A percentile compares a stretch with the other conserved stretches of the same genome.
Conservation (phyloP, 106 monocot species). For the Apostasia ramifera region DNA sequence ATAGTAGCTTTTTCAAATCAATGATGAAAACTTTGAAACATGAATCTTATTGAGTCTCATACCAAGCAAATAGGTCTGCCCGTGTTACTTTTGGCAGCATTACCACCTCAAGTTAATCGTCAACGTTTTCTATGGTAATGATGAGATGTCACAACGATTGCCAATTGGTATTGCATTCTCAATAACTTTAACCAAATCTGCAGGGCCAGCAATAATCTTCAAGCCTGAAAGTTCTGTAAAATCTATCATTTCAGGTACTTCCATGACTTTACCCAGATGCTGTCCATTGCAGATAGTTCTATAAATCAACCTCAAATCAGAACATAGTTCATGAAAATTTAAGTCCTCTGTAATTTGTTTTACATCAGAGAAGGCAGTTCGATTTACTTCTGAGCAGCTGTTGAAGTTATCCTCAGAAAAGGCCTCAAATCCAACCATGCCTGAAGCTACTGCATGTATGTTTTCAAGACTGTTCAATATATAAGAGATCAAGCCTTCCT, state of each 20-base stretch:
- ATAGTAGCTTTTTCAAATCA: no score
- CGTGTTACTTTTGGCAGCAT: no score
- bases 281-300: constrained; percentile 9
- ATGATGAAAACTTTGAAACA: no score
- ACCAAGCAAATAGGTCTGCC: no score
- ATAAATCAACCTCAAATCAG: constrained; percentile 28
- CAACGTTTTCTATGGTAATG: no score
- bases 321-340: constrained; percentile 38
- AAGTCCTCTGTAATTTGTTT: constrained; percentile 34
- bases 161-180: constrained; percentile 23
- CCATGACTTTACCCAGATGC: constrained; percentile 2
- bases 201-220: constrained; percentile 24
- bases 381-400: constrained; percentile 28
- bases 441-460: constrained; percentile 42
- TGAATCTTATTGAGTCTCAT: no score
- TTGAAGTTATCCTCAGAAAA: constrained; percentile 52
- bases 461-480: constrained; percentile 40
- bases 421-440: constrained; percentile 65
- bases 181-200: constrained; percentile 51
- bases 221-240: constrained; percentile 2
- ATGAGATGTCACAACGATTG: no score
- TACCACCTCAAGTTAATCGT: no score
- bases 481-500: neutral
- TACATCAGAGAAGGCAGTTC: constrained; percentile 22
- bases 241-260: constrained; percentile 7